Conservation (phyloP, 768 basidiomycete species). For the Pleurotus platypus region DNA sequence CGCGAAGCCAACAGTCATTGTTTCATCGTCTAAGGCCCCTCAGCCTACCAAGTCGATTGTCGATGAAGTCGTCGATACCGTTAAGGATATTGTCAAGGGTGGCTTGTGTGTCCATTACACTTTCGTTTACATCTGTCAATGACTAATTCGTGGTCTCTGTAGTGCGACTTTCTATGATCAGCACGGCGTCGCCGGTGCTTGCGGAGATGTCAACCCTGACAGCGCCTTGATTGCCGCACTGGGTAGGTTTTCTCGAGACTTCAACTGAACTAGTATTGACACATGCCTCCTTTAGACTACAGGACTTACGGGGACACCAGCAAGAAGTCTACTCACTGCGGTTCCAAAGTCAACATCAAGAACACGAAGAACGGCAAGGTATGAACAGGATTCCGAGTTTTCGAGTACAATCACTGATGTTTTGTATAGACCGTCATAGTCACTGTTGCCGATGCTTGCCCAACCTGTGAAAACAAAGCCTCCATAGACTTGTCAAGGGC, state of each 20-base stretch:
- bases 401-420: slow-evolving; percentile 4
- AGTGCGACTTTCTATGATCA: slow-evolving; percentile 72
- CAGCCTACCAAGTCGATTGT: slow-evolving; percentile 9
- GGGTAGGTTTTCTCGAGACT: slow-evolving; percentile 31
- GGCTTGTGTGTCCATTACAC: slow-evolving; percentile 39
- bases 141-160: slow-evolving; percentile 4
- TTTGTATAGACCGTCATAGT: slow-evolving; percentile 45
- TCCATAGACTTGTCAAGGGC: slow-evolving; percentile 73
- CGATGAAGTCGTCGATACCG: slow-evolving; percentile 9
- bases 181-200: slow-evolving; percentile 73
- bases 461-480: slow-evolving; percentile 61
- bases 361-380: slow-evolving; percentile 57
- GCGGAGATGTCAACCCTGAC: slow-evolving; percentile 64
- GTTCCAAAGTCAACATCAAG: slow-evolving; percentile 57
- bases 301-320: slow-evolving; percentile 47
- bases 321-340: slow-evolving; percentile 56
- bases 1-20: slow-evolving; percentile 9
- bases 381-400: slow-evolving; percentile 7
- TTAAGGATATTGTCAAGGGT: slow-evolving; percentile 23
- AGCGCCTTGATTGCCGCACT: slow-evolving; percentile 58
- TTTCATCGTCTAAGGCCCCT: slow-evolving; percentile 7
- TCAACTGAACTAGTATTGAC: slow-evolving; percentile 5
- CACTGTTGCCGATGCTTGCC: slow-evolving; percentile 77
- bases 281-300: slow-evolving; percentile 33
- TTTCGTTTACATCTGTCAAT: background rate